phyloP scores from a whole-genome alignment of 2,329 filamentous ascomycete species.

The Alternaria longipes region DNA sequence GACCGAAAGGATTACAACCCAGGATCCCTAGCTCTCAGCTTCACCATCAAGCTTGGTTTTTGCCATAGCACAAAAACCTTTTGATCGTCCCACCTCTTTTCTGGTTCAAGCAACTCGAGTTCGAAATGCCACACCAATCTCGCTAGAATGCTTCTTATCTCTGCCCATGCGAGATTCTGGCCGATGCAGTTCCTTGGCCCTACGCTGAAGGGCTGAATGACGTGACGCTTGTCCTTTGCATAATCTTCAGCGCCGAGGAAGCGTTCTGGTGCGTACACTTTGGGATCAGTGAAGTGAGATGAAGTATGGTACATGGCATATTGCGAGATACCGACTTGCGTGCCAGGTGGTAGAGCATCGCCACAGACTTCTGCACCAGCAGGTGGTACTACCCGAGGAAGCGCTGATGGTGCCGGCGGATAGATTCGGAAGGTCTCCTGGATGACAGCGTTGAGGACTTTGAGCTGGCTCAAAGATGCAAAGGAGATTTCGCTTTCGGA shows the following conservation, averaged over 20 bases:
- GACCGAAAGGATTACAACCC: not conserved
- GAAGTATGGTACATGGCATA: constrained; percentile 24
- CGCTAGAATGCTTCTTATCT: constrained; percentile 47
- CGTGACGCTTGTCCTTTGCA: constrained; percentile 38
- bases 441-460: constrained; percentile 29
- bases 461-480: constrained; percentile 15
- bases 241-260: constrained; percentile 30
- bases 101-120: constrained; percentile 36
- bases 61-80: constrained; percentile 46
- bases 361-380: constrained; percentile 23
- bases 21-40: constrained; percentile 3
- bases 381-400: constrained; percentile 19
- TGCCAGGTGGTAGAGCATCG: constrained; percentile 19
- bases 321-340: constrained; percentile 23
- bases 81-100: constrained; percentile 33
- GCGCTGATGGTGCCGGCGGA: constrained; percentile 21
- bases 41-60: constrained; percentile 32
- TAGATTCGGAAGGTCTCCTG: constrained; percentile 33
- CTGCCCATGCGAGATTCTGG: constrained; percentile 38
- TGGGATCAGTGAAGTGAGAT: constrained; percentile 23
- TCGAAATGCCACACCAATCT: constrained; percentile 51
- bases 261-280: constrained; percentile 25
- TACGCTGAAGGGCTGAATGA: constrained; percentile 31
- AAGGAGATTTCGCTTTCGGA: no score
- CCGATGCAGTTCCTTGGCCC: constrained; percentile 32